Conservation (phyloP, 768 basidiomycete species). For the Sarcodon sp. region DNA sequence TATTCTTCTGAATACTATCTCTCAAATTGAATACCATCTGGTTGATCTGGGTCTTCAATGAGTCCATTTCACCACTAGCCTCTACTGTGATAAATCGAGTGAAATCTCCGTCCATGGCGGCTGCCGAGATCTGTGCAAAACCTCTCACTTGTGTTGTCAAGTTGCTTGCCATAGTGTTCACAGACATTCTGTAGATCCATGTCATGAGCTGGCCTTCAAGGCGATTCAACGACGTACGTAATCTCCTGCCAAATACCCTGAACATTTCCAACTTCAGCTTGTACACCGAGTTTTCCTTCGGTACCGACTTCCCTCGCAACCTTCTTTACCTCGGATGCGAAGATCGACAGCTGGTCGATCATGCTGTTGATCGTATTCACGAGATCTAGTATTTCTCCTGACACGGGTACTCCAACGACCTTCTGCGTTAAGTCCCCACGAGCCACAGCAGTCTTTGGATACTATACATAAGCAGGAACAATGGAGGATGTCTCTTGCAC, state of each 20-base stretch:
- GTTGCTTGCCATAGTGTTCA: slow-evolving; percentile 96
- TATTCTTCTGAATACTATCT: slow-evolving; percentile 97
- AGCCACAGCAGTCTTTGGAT: slow-evolving; percentile 72
- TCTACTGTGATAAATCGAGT: slow-evolving; percentile 99
- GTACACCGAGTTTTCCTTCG: slow-evolving; percentile 96
- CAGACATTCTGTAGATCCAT: slow-evolving; percentile 52
- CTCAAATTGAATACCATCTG: slow-evolving; percentile 98
- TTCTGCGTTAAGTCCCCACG: slow-evolving; percentile 90
- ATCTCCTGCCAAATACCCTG: slow-evolving; percentile 99
- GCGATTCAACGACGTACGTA: slow-evolving; percentile 45
- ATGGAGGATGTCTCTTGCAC: slow-evolving; percentile 12
- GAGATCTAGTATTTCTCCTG: slow-evolving; percentile 91
- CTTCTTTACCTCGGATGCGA: slow-evolving; percentile 79
- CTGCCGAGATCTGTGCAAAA: slow-evolving; percentile 96
- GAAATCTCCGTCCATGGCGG: slow-evolving; percentile 98
- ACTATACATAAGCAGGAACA: slow-evolving; percentile 1
- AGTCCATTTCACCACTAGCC: slow-evolving; percentile 98
- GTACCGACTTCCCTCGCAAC: slow-evolving; percentile 97
- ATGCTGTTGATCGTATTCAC: slow-evolving; percentile 96
- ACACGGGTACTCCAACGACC: slow-evolving; percentile 83
- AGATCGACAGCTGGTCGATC: slow-evolving; percentile 57
- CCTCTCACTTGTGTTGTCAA: slow-evolving; percentile 98
- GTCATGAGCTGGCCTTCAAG: not conserved
- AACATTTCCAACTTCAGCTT: slow-evolving; percentile 92
- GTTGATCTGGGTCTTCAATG: slow-evolving; percentile 96